Base-by-base conservation (phyloP, 2,329 filamentous ascomycete genomes). In the Xylariales sp. region DNA sequence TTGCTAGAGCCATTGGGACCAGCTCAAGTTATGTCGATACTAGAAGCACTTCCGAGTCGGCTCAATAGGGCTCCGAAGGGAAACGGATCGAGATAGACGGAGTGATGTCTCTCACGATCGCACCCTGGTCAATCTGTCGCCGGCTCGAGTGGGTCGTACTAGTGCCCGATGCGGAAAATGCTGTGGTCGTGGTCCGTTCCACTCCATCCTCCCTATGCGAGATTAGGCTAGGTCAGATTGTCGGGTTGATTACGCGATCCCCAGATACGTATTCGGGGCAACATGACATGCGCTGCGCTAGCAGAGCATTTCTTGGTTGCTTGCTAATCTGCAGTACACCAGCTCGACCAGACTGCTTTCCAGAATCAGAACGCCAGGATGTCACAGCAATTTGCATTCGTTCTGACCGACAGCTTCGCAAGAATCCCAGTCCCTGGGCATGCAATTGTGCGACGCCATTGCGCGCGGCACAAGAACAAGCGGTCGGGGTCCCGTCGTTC, bases 131-230 rank as follows among this genome's bases (percentile, higher is more conserved):
- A n/a, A n/a, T n/a, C n/a, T n/a, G n/a, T n/a, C n/a, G n/a, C n/a
- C n/a, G n/a, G 24, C n/a, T 27, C 24, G 24, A 27, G 24, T 27
- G 24, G 28, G 7, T 13, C 28, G 8, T 13, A 13, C 17, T 14
- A 16, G 8, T 8, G 14, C 28, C 28, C 28, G n/a, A 29, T 29
- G n/a, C n/a, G 28, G 28, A 29, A 29, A 29, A 7, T 16, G 17
- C 14, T 29, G 28, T 29, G 28, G 28, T 29, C 28, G 28, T 29
- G n/a, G n/a, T n/a, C n/a, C n/a, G n/a, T 16, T 27, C 28, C 28
- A 29, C 28, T 29, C 17, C 7, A 14, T 29, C 17, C 8, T 13
- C 28, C 24, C n/a, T n/a, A 11, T 29, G 28, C 17, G 28, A 13
- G n/a, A 16, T n/a, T 27, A 27, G 3, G 14, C n/a, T 14, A 8